Evolutionary conservation across 495 filamentous ascomycete genomes (phyloP).

Genomic region (Penicillium lividum): DNA sequence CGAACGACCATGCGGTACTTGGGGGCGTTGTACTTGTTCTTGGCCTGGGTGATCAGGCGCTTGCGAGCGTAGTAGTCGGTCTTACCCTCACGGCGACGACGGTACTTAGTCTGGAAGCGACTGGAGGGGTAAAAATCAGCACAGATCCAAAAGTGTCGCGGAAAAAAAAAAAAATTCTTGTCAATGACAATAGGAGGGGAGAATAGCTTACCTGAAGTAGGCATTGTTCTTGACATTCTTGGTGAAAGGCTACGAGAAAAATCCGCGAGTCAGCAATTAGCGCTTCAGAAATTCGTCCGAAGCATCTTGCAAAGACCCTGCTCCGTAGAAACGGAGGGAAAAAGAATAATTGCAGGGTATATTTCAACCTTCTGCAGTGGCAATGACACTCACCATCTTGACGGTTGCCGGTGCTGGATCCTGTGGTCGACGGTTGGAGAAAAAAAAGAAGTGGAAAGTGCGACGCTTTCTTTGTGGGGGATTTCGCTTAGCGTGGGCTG

Average conservation of each 20-base stretch:
- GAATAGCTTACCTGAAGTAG: conserved; percentile 82
- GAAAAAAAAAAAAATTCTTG: conserved; percentile 14
- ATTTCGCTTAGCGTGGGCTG: conserved; percentile 49
- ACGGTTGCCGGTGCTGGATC: conserved; percentile 42
- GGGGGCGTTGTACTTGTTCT: conserved; percentile 99
- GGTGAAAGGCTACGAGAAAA: conserved; percentile 75
- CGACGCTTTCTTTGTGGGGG: conserved; percentile 43
- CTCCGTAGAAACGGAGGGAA: conserved; percentile 23
- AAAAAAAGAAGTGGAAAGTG: conserved; percentile 30
- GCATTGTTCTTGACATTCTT: conserved; percentile 95
- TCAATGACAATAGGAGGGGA: not conserved
- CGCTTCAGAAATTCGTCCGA: conserved; percentile 87
- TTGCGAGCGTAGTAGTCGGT: conserved; percentile 99
- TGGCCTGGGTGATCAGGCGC: conserved; percentile 98
- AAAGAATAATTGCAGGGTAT: conserved; percentile 17
- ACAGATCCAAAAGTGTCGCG: conserved; percentile 12
- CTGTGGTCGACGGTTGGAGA: conserved; percentile 30
- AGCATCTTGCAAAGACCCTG: conserved; percentile 95
- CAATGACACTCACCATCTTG: conserved; percentile 52
- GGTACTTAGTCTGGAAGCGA: conserved; percentile 99
- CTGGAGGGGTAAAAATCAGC: conserved; percentile 48
- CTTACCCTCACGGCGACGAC: conserved; percentile 93
- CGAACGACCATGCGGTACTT: conserved; percentile 99
- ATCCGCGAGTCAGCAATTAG: conserved; percentile 94
- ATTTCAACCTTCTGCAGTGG: conserved; percentile 28